Evolutionary conservation across 1,284 basidiomycete genomes (phyloP).

Genomic region (Anthracocystis panici-leucophaei): DNA sequence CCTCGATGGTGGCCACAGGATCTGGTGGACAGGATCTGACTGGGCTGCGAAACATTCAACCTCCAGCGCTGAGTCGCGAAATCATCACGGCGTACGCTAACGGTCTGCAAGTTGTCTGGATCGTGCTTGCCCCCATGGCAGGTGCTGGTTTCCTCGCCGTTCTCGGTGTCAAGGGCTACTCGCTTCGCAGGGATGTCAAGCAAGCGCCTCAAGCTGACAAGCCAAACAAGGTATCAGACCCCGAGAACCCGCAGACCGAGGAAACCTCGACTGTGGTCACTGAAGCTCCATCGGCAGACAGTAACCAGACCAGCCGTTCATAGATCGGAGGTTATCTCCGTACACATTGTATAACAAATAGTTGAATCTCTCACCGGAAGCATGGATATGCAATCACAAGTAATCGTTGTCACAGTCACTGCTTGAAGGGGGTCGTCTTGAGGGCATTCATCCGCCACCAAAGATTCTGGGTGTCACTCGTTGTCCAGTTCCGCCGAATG

Average conservation of each 20-base stretch:
- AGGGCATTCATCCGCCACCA: neutral
- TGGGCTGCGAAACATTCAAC: conserved; percentile 56
- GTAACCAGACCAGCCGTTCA: neutral
- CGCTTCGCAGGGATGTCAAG: conserved; percentile 37
- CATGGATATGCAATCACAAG: neutral
- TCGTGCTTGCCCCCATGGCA: conserved; percentile 72
- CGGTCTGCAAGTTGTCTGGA: conserved; percentile 80
- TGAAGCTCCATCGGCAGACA: neutral
- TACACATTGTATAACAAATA: neutral
- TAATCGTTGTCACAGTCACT: neutral
- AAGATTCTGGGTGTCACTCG: no score
- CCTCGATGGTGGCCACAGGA: conserved; percentile 22
- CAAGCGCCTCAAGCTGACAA: conserved; percentile 22
- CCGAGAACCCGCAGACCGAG: conserved; percentile 24
- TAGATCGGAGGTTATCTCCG: neutral
- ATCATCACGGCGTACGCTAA: conserved; percentile 79
- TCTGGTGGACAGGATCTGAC: conserved; percentile 47
- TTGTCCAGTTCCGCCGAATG: no score
- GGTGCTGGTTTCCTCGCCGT: conserved; percentile 61
- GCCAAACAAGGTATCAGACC: conserved; percentile 20
- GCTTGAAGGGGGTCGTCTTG: no score
- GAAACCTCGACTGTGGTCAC: neutral
- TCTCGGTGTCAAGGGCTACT: conserved; percentile 56
- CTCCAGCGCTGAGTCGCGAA: conserved; percentile 68
- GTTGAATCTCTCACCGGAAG: neutral